Evolutionary conservation across 306 rosid species (phyloP).

Genomic region (Dalbergia cochinchinensis): DNA sequence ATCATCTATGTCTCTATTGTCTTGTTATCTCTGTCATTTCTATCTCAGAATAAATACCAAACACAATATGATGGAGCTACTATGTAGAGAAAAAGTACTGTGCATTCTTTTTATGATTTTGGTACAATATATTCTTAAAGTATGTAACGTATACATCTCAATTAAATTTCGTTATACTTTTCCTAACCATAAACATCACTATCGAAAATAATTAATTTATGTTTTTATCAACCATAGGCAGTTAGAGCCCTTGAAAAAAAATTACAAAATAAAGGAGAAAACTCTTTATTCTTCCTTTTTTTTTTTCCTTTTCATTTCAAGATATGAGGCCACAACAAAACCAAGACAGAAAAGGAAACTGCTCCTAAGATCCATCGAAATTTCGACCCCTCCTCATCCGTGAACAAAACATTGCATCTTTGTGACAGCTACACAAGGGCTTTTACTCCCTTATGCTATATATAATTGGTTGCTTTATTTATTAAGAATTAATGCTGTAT

Average conservation of each 20-base stretch:
- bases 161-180: background rate
- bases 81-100: background rate
- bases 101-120: too few relatives aligned
- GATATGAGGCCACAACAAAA: constrained; percentile 41
- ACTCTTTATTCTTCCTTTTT: too few relatives aligned
- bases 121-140: too few relatives aligned
- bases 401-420: constrained; percentile 40
- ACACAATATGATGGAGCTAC: background rate
- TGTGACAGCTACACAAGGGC: constrained; percentile 21
- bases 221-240: background rate
- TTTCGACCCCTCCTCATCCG: constrained; percentile 2
- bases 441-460: background rate
- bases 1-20: too few relatives aligned
- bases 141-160: background rate
- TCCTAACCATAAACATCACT: background rate
- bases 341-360: constrained; percentile 47
- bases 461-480: background rate
- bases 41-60: too few relatives aligned
- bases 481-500: background rate
- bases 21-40: too few relatives aligned
- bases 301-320: background rate
- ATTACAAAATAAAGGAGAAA: background rate
- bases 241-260: background rate
- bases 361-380: constrained; percentile 43
- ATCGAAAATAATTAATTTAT: background rate